Base-by-base conservation (phyloP, 208 protist species). In the Trypanosoma theileri region DNA sequence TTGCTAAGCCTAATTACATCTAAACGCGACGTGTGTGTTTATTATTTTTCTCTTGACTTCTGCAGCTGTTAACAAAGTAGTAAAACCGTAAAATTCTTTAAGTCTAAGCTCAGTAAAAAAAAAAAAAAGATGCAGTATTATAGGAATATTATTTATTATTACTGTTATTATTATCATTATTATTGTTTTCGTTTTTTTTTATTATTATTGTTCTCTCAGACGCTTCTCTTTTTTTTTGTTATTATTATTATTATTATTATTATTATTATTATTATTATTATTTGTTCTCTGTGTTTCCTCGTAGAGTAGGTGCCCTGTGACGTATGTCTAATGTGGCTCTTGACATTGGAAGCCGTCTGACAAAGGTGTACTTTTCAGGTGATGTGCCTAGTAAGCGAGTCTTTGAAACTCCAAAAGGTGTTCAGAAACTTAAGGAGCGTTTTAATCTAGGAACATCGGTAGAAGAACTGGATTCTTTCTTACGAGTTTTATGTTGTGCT, bases 341-440 rank as follows among this genome's bases (percentile, higher is more conserved):
- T 35, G 66, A 72, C 44, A 65, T 72, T 53, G 57, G 66, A 26
- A 65, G 58, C 16, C 31, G 58, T 53, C 44, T 71, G 8, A 76
- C 63, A 4, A 76, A 71, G 28, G 55, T 76, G 9, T 68, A 66
- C 22, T 63, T 58, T n/a, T 19, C 10, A 16, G 63, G 56, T 1
- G 22, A 56, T 16, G 2, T 1, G 13, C 0, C 26, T 31, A 6
- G 44, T 13, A 45, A 28, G 21, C 21, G 55, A 28, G 53, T 76
- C 0, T 76, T 71, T 59, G 28, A 22, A 44, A 76, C 71, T 28
- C 66, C 66, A 0, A 12, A 28, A 16, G 21, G 22, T 8, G 21
- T 72, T 59, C 28, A 45, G n/a, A 59, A 35, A 24, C 10, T 59
- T 24, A 72, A 65, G 35, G 22, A 65, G 41, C 9, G 50, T n/a